Evolutionary conservation across 139 green algal genomes (phyloP).

Genomic region (Auxenochlorella protothecoides): DNA sequence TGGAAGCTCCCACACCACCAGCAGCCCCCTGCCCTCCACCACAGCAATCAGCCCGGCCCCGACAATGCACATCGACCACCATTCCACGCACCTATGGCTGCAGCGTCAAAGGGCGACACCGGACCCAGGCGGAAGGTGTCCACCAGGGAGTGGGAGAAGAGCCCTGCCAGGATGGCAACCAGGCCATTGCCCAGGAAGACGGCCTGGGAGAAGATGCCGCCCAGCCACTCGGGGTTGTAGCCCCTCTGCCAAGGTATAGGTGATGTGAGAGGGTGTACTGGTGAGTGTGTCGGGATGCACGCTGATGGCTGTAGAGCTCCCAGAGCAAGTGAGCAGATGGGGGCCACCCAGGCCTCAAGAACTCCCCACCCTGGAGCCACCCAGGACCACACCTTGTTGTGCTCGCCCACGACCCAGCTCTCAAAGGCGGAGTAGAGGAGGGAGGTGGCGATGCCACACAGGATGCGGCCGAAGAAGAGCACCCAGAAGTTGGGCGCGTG

Average conservation of each 20-base stretch:
- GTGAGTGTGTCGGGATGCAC: no score
- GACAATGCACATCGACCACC: no score
- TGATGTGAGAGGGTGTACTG: no score
- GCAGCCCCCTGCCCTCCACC: no score
- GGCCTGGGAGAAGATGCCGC: slow-evolving; percentile 77
- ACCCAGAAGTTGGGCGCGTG: slow-evolving; percentile 82
- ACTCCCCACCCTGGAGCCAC: background rate
- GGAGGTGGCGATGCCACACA: slow-evolving; percentile 92
- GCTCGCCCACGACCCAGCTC: slow-evolving; percentile 50
- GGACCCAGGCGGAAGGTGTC: slow-evolving; percentile 61
- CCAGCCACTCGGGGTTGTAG: slow-evolving; percentile 73
- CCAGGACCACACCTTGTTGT: slow-evolving; percentile 42
- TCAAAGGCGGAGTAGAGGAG: slow-evolving; percentile 97
- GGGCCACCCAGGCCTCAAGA: background rate
- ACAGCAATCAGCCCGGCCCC: no score
- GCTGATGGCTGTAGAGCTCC: background rate
- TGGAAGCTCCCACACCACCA: no score
- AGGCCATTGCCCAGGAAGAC: slow-evolving; percentile 96
- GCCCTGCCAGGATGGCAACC: slow-evolving; percentile 81
- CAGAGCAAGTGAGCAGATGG: background rate
- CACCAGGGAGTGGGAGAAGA: slow-evolving; percentile 84
- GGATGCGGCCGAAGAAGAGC: slow-evolving; percentile 77
- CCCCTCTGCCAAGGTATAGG: slow-evolving; percentile 24
- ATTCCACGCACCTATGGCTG: slow-evolving; percentile 18
- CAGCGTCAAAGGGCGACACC: slow-evolving; percentile 92